Evolutionary conservation across 2,329 filamentous ascomycete genomes (phyloP), one percentile per base, ranked within the genome.

Genomic region (Fusarium sp.): DNA sequence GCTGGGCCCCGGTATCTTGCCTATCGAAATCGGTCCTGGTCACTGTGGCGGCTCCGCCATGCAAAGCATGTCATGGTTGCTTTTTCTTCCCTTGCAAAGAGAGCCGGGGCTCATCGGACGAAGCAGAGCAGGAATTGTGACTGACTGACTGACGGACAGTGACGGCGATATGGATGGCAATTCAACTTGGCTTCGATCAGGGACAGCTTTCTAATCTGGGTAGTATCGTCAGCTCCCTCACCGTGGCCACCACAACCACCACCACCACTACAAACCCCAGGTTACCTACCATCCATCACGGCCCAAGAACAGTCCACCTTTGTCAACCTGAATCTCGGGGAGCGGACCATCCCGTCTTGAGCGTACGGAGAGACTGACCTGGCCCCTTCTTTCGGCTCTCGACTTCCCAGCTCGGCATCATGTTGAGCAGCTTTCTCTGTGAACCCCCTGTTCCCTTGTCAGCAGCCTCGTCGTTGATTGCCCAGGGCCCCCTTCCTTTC

Each of bases 341-440:
- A 64, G 62, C 72, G 64, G 72, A 64, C 69, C 71, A 65, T 74
- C 69, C 68, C 65, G 70, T 70, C 64, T 67, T 29, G n/a, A 64
- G 31, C 29, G 9, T 14, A 49, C 51, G 38, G 59, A 68, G 64
- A 9, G 8, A 46, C 36, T 58, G 40, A 64, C 53, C 34, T 34
- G 16, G 25, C 61, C 61, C 64, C 60, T 62, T 70, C 46, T 70
- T 63, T 62, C 51, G 64, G 57, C 64, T 72, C 61, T 69, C 55
- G 58, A 54, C 71, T 62, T 33, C 60, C 58, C 58, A 54, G 62
- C 57, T 58, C 59, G 65, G 62, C 23, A 58, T 67, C 59, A 44
- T 25, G 42, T 49, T 70, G 57, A 67, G 57, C 54, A 62, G 40
- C 31, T 42, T 50, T 53, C 33, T 33, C 60, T 25, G 51, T 51